Evolutionary conservation across 75 land plant genomes (phyloP), one percentile per base, ranked within the genome.

Genomic region (Adiantum capillusveneris): DNA sequence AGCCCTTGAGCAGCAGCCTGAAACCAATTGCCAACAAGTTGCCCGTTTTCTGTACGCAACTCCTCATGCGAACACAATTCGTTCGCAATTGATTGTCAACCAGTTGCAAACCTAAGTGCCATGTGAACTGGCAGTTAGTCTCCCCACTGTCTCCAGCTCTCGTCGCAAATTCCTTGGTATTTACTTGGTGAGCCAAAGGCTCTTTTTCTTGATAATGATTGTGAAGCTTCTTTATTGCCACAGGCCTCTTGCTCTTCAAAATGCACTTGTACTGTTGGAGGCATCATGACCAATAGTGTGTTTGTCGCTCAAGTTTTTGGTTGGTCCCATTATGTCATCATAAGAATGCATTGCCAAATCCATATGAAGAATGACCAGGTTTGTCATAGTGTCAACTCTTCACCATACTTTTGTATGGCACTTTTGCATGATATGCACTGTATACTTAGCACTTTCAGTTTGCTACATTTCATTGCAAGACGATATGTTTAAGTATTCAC

Each of bases 1-100:
- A 92, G 83, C 20, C 97, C 92, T 60, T 92, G 86, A 18, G 92
- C 83, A 37, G 97, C 92, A 64, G 85, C 96, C 44, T 86, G 70
- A n/a, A n/a, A n/a, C n/a, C n/a, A n/a, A n/a, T n/a, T n/a, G n/a
- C n/a, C n/a, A n/a, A n/a, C n/a, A n/a, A n/a, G n/a, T n/a, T n/a
- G n/a, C n/a, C n/a, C n/a, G n/a, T n/a, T n/a, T n/a, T n/a, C n/a
- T n/a, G n/a, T n/a, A n/a, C n/a, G n/a, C n/a, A n/a, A n/a, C n/a
- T n/a, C n/a, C n/a, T n/a, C n/a, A n/a, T n/a, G n/a, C n/a, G n/a
- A n/a, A n/a, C n/a, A n/a, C n/a, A n/a, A n/a, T n/a, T n/a, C n/a
- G n/a, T n/a, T n/a, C n/a, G n/a, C n/a, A n/a, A n/a, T n/a, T n/a
- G n/a, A n/a, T n/a, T n/a, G n/a, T n/a, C n/a, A n/a, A n/a, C n/a